Evolutionary conservation across 2,329 filamentous ascomycete species (phyloP), one percentile per base, ranked within the genome.

Genomic region (Paraphoma chrysanthemicola): DNA sequence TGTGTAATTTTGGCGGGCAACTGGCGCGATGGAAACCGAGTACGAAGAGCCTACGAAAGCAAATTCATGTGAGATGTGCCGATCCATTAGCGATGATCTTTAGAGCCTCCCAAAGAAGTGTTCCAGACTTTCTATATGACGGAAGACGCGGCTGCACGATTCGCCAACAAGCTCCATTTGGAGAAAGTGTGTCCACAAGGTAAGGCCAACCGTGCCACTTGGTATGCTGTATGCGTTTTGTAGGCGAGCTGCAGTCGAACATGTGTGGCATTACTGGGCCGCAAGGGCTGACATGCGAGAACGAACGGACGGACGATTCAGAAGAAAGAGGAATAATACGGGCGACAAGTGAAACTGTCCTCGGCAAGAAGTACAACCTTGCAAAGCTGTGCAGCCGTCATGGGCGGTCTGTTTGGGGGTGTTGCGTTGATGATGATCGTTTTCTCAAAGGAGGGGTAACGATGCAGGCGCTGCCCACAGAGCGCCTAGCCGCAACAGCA

Each of bases 261-360:
- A 39, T 16, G 11, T 10, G 17, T 52, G 50, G 51, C 44, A 52
- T 48, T 54, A 56, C 62, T 54, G 56, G 60, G 57, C 59, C 58
- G 52, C 56, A 51, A 55, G 33, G 44, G 39, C n/a, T 42, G 16
- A 17, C 11, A 17, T 50, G 51, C 53, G 47, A 56, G 49, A 56
- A 54, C 53, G 53, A 59, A 57, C 64, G 60, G 64, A 51, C 64
- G 60, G 51, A 51, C 64, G 60, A 51, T 47, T 46, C 60, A 60
- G 61, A 57, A 59, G 54, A 48, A 49, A 57, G 31, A 51, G 47
- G 48, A 54, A 57, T 54, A 54, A 57, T 54, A 51, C 47, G 39
- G 53, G 56, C 43, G 36, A 36, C 38, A 41, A 49, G 56, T 64
- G 63, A 67, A 67, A 63, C 61, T 43, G 53, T 43, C n/a, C 38